Conservation (phyloP, 805 yeast genomes). For the Sugiyamaella marilandica region DNA sequence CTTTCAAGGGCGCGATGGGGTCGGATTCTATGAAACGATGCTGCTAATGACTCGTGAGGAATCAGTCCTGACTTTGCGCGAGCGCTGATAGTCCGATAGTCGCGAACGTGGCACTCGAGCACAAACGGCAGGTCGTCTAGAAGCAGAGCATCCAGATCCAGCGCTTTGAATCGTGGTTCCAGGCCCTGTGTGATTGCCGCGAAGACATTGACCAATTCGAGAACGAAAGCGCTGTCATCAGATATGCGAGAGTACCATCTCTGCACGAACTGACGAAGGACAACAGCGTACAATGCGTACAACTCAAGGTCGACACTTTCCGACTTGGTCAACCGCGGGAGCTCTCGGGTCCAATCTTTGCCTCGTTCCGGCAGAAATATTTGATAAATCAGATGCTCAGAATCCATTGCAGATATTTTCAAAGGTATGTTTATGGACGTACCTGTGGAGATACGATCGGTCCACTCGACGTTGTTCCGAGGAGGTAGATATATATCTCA, state of each 20-base stretch:
- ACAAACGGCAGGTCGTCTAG: conserved; percentile 44
- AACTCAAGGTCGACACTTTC: conserved; percentile 41
- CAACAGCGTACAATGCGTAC: conserved; percentile 43
- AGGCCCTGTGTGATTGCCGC: conserved; percentile 38
- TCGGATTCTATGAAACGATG: conserved; percentile 33
- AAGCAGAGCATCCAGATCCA: conserved; percentile 37
- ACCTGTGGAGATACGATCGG: too few relatives aligned
- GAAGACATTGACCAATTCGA: conserved; percentile 35
- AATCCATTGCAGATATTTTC: too few relatives aligned
- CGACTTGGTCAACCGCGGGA: conserved; percentile 41
- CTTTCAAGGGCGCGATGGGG: conserved; percentile 35
- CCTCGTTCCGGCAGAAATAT: conserved; percentile 26
- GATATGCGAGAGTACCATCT: conserved; percentile 43
- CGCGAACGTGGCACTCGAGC: conserved; percentile 36
- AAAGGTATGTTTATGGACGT: too few relatives aligned
- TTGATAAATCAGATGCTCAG: conserved; percentile 27
- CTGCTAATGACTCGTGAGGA: conserved; percentile 31
- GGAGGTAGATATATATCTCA: too few relatives aligned
- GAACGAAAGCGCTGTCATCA: conserved; percentile 39
- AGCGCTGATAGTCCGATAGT: conserved; percentile 28
- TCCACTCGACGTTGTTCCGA: too few relatives aligned
- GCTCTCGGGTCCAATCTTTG: conserved; percentile 21
- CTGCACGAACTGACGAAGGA: conserved; percentile 44
- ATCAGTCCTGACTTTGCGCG: conserved; percentile 32
- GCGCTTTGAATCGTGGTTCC: conserved; percentile 34